These are phyloP conservation scores for Thinopyrum elongatum DNA, from an alignment of 176 grass and related monocot species.

Conservation along the genomic window DNA sequence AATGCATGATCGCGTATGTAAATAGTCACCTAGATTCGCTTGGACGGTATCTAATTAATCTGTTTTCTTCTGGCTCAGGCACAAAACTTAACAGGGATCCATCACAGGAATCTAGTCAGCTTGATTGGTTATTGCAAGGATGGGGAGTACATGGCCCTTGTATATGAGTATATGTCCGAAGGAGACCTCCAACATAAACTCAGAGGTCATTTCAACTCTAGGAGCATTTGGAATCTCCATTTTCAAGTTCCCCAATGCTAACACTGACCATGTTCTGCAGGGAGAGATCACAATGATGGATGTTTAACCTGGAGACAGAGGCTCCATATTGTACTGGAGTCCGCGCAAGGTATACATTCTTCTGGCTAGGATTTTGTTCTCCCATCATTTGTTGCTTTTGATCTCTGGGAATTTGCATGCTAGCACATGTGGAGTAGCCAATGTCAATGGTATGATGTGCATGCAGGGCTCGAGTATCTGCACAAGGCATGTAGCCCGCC, in stretches of 20 bases:
- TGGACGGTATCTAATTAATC: neutral
- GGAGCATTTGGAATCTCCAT: neutral
- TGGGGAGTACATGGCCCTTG: conserved; percentile 49
- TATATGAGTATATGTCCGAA: conserved; percentile 73
- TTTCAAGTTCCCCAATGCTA: neutral
- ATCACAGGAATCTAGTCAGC: conserved; percentile 66
- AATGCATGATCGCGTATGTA: neutral
- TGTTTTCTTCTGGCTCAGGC: conserved; percentile 34
- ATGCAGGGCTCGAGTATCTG: conserved; percentile 59
- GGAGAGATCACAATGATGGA: neutral
- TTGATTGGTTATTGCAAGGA: conserved; percentile 79
- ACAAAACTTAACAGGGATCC: conserved; percentile 57
- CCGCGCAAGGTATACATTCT: conserved; percentile 44
- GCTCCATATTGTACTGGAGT: conserved; percentile 43
- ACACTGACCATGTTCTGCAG: conserved; percentile 21
- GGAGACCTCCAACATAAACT: conserved; percentile 60
- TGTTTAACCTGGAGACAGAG: conserved; percentile 50
- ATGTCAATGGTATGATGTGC: neutral
- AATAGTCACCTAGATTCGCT: neutral
- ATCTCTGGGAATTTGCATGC: neutral
- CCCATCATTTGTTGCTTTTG: neutral
- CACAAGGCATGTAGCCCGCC: conserved; percentile 54
- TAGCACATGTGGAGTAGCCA: neutral
- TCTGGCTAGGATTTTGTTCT: neutral
- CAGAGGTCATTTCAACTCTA: conserved; percentile 29